phyloP scores from a whole-genome alignment of 495 filamentous ascomycete genomes.

The Aspergillus ellipticus region DNA sequence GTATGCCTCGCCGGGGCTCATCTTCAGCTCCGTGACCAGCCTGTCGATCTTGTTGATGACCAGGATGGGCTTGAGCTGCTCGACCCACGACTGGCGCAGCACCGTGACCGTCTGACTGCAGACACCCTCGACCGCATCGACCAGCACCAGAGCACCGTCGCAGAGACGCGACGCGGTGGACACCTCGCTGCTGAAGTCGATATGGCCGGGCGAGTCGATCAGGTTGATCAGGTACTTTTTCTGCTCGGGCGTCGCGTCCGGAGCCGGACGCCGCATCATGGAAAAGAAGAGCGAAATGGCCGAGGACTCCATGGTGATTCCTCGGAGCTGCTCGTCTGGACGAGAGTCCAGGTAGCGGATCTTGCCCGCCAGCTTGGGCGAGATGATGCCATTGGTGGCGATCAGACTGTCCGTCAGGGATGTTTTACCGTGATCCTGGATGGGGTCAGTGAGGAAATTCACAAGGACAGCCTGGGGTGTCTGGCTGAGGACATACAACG shows the following conservation, averaged over 20 bases:
- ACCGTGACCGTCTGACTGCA: conserved; percentile 99
- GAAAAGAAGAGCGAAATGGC: conserved; percentile 97
- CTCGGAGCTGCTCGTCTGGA: conserved; percentile 93
- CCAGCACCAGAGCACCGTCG: conserved; percentile 89
- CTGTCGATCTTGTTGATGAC: conserved; percentile 99
- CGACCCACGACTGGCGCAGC: conserved; percentile 89
- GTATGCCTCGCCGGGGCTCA: conserved; percentile 87
- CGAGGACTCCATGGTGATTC: conserved; percentile 99
- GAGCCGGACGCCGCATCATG: conserved; percentile 66
- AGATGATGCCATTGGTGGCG: conserved; percentile 99
- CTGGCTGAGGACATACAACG: conserved; percentile 60
- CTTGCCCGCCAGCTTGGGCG: conserved; percentile 93
- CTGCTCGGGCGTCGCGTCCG: conserved; percentile 63
- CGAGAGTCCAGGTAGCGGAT: conserved; percentile 96
- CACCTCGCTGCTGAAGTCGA: conserved; percentile 98
- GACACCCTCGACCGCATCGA: conserved; percentile 98
- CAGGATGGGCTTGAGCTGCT: conserved; percentile 89
- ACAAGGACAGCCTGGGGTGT: neutral
- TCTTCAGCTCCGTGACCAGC: conserved; percentile 85
- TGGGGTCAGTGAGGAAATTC: neutral
- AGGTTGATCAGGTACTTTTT: conserved; percentile 96
- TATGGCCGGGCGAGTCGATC: conserved; percentile 97
- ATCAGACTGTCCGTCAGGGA: conserved; percentile 95
- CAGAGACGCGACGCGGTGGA: conserved; percentile 93
- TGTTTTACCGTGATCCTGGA: conserved; percentile 91